phyloP scores from a whole-genome alignment of 2,329 filamentous ascomycete genomes.

The Fusarium coicis region DNA sequence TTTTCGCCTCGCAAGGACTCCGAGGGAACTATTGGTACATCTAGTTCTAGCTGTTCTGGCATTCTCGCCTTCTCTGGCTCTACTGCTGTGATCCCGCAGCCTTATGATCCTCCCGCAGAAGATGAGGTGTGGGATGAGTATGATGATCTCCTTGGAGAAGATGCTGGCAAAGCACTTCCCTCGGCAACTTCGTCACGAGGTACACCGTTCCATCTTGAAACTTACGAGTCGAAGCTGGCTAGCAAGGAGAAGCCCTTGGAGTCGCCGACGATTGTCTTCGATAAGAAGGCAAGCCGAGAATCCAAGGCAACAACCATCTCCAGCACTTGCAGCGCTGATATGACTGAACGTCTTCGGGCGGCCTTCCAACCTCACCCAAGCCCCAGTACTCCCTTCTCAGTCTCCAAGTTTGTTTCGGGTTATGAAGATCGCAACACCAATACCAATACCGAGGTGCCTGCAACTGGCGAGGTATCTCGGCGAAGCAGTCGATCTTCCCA shows the following conservation, averaged over 20 bases:
- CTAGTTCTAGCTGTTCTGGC: conserved; percentile 73
- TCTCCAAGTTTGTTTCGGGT: conserved; percentile 52
- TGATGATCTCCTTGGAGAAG: conserved; percentile 84
- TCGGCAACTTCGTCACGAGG: conserved; percentile 68
- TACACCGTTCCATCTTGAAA: conserved; percentile 66
- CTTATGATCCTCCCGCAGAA: conserved; percentile 72
- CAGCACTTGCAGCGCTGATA: conserved; percentile 65
- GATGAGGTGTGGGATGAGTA: conserved; percentile 97
- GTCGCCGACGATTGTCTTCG: conserved; percentile 58
- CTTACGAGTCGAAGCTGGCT: conserved; percentile 53
- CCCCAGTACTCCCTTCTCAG: conserved; percentile 57
- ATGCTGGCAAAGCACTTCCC: conserved; percentile 55
- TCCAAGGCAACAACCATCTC: conserved; percentile 55
- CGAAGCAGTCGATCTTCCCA: conserved; percentile 47
- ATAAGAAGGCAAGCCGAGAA: conserved; percentile 47
- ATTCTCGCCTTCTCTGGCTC: conserved; percentile 68
- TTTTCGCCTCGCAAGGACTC: conserved; percentile 81
- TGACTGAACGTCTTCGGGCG: conserved; percentile 63
- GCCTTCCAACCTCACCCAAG: conserved; percentile 57
- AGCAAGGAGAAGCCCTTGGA: conserved; percentile 55
- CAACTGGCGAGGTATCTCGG: conserved; percentile 48
- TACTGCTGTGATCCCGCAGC: conserved; percentile 73
- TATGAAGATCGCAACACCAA: conserved; percentile 40
- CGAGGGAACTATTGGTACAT: conserved; percentile 61
- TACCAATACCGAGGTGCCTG: conserved; percentile 15